Base-by-base conservation (phyloP, 2,329 filamentous ascomycete species). In the Fusarium coicis region DNA sequence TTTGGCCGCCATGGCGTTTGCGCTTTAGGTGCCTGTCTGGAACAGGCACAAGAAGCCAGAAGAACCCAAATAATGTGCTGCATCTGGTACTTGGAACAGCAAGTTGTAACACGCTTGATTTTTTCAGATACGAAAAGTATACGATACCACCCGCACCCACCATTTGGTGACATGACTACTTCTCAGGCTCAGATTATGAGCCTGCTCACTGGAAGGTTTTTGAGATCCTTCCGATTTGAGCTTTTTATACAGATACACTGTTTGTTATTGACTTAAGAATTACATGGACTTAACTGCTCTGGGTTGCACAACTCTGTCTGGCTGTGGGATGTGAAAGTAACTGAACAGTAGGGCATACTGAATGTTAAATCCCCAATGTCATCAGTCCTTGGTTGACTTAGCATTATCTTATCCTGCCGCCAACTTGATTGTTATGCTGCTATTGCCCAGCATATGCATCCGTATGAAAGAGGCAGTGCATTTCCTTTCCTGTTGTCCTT, bases 1-100 rank as follows among this genome's bases (percentile, higher is more conserved):
- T 10, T 60, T 82, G 66, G 74, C 78, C 50, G 80, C 78, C 42
- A 80, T 82, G 78, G 68, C 82, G 66, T 79, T 83, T 76, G 77
- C 77, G 60, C 78, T 82, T 66, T 72, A 73, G 49, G 34, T 42
- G 49, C 47, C 52, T 55, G 47, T 37, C 42, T 40, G 49, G 49
- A 47, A 53, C 42, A 55, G 53, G 44, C 39, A 26, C 43, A 34
- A 10, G n/a, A 44, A 50, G 28, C 36, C n/a, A 40, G 42, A 34
- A 46, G 62, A 53, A 56, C 47, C 55, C 42, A 47, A 47, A 52
- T 49, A 61, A 68, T 56, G 56, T 63, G 50, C 52, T 67, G 54
- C 32, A 74, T 73, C 70, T 62, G 49, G 61, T 68, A 44, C 52
- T 68, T 59, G 43, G 43, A 56, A 40, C 52, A 52, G 40, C 58